These are phyloP conservation scores for Canavalia gladiata DNA, from an alignment of 306 rosid genomes.

Conservation along the genomic window DNA sequence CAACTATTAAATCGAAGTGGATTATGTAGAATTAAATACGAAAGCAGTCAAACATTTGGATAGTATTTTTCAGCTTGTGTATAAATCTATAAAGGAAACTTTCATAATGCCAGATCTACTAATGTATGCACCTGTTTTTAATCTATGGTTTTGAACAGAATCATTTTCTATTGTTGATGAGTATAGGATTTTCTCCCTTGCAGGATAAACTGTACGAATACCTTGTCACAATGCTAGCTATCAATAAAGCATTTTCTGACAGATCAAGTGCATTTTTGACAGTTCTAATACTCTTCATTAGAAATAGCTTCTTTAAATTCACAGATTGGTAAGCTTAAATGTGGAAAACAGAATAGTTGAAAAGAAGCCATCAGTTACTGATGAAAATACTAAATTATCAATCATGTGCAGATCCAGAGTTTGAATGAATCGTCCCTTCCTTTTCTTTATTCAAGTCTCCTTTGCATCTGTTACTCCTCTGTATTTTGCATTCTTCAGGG, in stretches of 20 bases:
- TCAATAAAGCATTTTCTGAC: conserved; percentile 70
- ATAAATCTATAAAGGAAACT: background rate
- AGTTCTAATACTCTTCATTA: too few relatives aligned
- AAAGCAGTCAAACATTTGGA: background rate
- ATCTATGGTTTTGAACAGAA: background rate
- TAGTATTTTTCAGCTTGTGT: background rate
- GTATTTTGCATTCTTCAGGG: too few relatives aligned
- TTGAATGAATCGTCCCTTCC: too few relatives aligned
- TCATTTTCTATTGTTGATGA: conserved; percentile 16
- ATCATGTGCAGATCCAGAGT: too few relatives aligned
- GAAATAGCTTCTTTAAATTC: too few relatives aligned
- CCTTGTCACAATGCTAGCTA: conserved; percentile 72
- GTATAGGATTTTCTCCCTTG: conserved; percentile 19
- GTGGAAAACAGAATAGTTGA: too few relatives aligned
- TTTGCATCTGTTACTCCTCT: too few relatives aligned
- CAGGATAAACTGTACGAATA: conserved; percentile 83
- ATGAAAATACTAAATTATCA: too few relatives aligned
- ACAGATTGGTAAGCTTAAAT: too few relatives aligned
- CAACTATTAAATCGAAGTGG: background rate
- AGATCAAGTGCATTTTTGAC: conserved; percentile 71
- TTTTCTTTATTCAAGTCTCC: too few relatives aligned
- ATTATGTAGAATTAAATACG: background rate
- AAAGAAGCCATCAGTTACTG: too few relatives aligned
- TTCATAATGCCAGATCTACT: background rate
- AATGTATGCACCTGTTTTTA: background rate